A percentile compares a stretch with the other conserved stretches of the same genome.
These are phyloP conservation scores for Claviceps africana DNA, from an alignment of 2,329 filamentous ascomycete species.

Conservation along the genomic window DNA sequence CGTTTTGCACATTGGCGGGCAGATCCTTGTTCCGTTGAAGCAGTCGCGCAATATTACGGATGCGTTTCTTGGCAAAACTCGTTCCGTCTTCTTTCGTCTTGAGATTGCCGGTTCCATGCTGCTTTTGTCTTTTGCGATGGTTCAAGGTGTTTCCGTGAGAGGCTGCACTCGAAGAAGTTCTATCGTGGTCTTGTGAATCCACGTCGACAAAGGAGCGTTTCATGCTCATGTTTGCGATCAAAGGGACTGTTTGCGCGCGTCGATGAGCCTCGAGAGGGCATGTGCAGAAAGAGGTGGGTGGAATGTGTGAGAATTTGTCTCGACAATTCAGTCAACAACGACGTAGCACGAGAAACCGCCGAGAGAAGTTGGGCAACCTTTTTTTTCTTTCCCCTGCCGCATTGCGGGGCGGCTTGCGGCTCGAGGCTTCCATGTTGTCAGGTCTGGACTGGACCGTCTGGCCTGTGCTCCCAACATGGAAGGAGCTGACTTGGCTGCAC, in stretches of 20 bases:
- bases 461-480: too few species aligned
- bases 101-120: constrained; percentile 21
- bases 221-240: constrained; percentile 13
- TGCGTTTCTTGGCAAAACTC: constrained; percentile 56
- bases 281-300: not conserved
- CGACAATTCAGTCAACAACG: too few species aligned
- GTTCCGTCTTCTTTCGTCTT: constrained; percentile 33
- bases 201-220: constrained; percentile 19
- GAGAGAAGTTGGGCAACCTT: not conserved
- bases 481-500: too few species aligned
- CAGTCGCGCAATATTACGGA: constrained; percentile 53
- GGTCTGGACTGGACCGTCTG: too few species aligned
- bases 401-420: not conserved
- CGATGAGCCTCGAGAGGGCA: not conserved
- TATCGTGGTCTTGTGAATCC: constrained; percentile 7
- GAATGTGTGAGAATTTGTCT: not conserved
- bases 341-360: not conserved
- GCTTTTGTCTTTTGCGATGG: constrained; percentile 21
- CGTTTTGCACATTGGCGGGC: constrained; percentile 51
- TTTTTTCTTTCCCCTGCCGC: not conserved
- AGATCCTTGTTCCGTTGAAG: constrained; percentile 47
- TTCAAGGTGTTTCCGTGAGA: constrained; percentile 4
- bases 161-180: not conserved
- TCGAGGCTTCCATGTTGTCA: not conserved
- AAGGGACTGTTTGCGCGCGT: too few species aligned